Conservation (phyloP, 352 stramenopile species). For the Globisporangium heterothallicum region DNA sequence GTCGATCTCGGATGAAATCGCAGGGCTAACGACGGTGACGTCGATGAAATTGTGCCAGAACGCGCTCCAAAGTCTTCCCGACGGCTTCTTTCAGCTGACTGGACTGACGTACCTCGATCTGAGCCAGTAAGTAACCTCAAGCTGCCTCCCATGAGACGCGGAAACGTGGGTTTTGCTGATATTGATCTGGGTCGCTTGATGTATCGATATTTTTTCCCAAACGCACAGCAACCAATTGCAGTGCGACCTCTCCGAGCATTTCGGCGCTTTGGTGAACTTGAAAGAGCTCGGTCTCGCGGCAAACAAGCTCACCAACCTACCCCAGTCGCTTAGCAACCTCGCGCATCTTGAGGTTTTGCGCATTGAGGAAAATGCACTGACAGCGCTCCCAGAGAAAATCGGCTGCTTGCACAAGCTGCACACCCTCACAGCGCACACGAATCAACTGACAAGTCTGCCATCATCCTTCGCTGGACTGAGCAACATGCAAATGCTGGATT, state of each 20-base stretch:
- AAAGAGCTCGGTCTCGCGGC: slow-evolving; percentile 58
- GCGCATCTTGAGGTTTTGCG: slow-evolving; percentile 48
- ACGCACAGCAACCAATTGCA: slow-evolving; percentile 53
- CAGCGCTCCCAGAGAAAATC: slow-evolving; percentile 38
- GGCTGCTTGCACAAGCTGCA: slow-evolving; percentile 53
- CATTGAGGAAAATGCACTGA: slow-evolving; percentile 61
- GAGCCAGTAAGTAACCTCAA: slow-evolving; percentile 67
- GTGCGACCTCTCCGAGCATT: slow-evolving; percentile 40
- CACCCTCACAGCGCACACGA: slow-evolving; percentile 51
- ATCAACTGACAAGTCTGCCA: slow-evolving; percentile 49
- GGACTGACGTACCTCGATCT: slow-evolving; percentile 61
- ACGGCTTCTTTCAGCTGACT: slow-evolving; percentile 63
- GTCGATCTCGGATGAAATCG: slow-evolving; percentile 49
- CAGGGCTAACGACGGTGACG: slow-evolving; percentile 36
- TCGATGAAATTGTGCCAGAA: slow-evolving; percentile 76
- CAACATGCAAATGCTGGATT: slow-evolving; percentile 59
- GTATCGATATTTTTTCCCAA: slow-evolving; percentile 1
- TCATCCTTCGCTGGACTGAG: slow-evolving; percentile 34
- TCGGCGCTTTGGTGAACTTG: slow-evolving; percentile 42
- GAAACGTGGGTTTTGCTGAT: too few species aligned
- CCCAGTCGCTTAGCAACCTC: slow-evolving; percentile 42
- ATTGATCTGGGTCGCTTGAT: too few species aligned
- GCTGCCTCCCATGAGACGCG: too few species aligned
- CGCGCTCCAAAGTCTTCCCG: slow-evolving; percentile 39
- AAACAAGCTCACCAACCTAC: slow-evolving; percentile 58